Evolutionary conservation across 2,329 filamentous ascomycete genomes (phyloP), one percentile per base, ranked within the genome.

Genomic region (Elsinoe ampelina): DNA sequence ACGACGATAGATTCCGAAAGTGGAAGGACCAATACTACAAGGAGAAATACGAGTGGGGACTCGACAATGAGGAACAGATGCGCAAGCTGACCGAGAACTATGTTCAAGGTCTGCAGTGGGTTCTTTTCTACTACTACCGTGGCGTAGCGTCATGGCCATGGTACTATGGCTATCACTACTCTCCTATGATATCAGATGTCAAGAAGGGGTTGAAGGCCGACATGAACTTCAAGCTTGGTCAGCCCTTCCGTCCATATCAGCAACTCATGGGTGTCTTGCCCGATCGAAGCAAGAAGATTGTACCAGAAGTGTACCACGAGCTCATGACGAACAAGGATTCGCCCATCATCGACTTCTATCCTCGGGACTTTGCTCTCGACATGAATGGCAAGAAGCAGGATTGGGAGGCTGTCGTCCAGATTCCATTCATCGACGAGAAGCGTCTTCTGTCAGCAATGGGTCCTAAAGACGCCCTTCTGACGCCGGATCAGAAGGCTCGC

Each of bases 331-430:
- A 87, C 57, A 79, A 86, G 1, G 81, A 87, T 13, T 97, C 92
- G 13, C 90, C 93, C 1, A 98, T 98, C 69, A 87, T 95, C 66
- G 93, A 98, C 68, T 98, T 98, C 70, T 98, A 98, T 66, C 93
- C 93, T 2, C 82, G 92, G 64, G 93, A 98, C 65, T 98, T 98
- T 66, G 89, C 95, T 62, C 78, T 98, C 39, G 95, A 98, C 69
- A 97, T 98, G 93, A 97, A 98, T 65, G 95, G 93, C 59, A 98
- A 98, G 77, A 98, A 95, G 75, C 95, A 95, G 87, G 95, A 98
- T 61, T 98, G 93, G 93, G 93, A 98, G 69, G 93, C 93, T 26
- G 92, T 98, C 36, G 90, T 98, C 62, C 98, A 97, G 72, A 98
- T 98, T 66, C 93, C 93, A 0, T 98, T 98, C 72, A 98, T 98